Conservation (phyloP, 345 rosid species). For the Lepidium aucheri region DNA sequence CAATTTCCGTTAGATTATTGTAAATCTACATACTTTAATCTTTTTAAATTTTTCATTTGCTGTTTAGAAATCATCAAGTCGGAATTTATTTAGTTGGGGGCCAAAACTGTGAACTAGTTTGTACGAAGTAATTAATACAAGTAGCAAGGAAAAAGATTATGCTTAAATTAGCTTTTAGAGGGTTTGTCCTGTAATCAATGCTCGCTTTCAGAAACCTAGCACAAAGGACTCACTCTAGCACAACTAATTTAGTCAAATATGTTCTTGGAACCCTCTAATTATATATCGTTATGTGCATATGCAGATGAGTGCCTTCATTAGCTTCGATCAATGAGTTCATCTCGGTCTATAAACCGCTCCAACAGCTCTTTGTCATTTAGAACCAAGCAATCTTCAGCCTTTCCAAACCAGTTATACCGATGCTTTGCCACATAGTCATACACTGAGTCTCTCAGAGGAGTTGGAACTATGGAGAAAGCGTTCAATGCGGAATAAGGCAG, state of each 20-base stretch:
- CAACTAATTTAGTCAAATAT: too few relatives aligned
- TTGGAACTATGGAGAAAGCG: constrained; percentile 45
- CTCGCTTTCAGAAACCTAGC: not conserved
- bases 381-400: constrained; percentile 60
- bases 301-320: not conserved
- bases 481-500: constrained; percentile 70
- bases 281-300: not conserved
- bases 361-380: constrained; percentile 59
- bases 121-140: too few relatives aligned
- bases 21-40: too few relatives aligned
- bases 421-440: constrained; percentile 68
- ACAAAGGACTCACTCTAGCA: not conserved
- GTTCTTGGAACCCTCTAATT: not conserved
- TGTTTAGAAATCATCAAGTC: not conserved
- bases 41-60: not conserved
- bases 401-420: constrained; percentile 78
- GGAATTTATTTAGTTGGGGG: not conserved
- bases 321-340: constrained; percentile 44
- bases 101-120: not conserved
- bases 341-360: constrained; percentile 73
- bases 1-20: too few relatives aligned
- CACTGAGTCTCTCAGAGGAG: constrained; percentile 62
- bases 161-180: not conserved
- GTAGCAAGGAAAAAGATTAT: too few relatives aligned
- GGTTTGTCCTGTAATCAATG: not conserved